Evolutionary conservation across 148 eudicot species (phyloP), one percentile per base, ranked within the genome.

Genomic region (Silene uniflora): DNA sequence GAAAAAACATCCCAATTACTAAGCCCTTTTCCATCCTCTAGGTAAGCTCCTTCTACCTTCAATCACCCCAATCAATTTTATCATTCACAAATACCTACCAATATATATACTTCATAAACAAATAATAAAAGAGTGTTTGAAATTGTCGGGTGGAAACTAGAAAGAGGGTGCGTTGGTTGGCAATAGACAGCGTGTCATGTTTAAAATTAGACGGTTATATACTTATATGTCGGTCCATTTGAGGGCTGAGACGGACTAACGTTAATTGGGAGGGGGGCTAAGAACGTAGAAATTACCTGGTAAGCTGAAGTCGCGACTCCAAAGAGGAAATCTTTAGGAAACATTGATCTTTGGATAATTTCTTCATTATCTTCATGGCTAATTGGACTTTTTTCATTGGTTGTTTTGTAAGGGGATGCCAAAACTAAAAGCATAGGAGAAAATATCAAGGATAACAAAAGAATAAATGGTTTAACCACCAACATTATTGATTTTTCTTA

Each of bases 21-120:
- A 23, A 90, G 89, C 27, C 84, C 61, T 75, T 86, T 90, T 9
- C 89, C 90, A 85, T 87, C 92, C 77, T 84, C 90, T 59, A 82
- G 81, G 80, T 63, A 77, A 32, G 86, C 96, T 75, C 94, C 93
- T 83, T 90, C 93, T 55, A 90, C 71, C 93, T 90, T 56, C 63
- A 67, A 21, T 0, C 4, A 52, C 3, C 14, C 56, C 56, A 52
- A 52, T 4, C 56, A 52, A 52, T 13, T 52, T 52, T 13, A 52
- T 16, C 14, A 52, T 52, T 35, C 52, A 61, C 0, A 61, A 5
- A 74, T 10, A 11, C 47, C 29, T 7, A 0, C 39, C 68, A 1
- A 32, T 23, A 21, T 6, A 32, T 23, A 21, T 6, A 12, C 2
- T 66, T 5, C n/a, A 29, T 1, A 18, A 10, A 67, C 1, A 35